phyloP scores from a whole-genome alignment of 164 flowering plant genomes.

The Vitis amurensis region DNA sequence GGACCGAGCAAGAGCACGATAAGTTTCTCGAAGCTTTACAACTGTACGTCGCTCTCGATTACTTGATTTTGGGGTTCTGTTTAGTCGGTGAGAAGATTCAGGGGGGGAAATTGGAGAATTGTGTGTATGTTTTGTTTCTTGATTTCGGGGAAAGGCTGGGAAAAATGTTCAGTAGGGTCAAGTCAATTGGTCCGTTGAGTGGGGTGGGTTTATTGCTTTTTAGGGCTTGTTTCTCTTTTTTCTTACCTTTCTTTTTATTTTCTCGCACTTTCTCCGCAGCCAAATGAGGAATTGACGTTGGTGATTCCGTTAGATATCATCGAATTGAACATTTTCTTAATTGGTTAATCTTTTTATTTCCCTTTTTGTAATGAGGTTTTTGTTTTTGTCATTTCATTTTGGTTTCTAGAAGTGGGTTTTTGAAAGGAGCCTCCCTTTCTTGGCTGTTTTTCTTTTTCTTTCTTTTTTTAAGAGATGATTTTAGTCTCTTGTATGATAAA shows the following conservation, averaged over 20 bases:
- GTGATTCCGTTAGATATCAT: neutral
- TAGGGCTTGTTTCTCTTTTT: neutral
- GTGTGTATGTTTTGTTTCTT: neutral
- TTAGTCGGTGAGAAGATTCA: neutral
- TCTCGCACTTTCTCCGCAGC: neutral
- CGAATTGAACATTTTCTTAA: neutral
- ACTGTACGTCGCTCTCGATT: slow-evolving; percentile 32
- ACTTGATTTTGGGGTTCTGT: neutral
- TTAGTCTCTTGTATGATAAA: neutral
- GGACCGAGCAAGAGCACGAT: slow-evolving; percentile 69
- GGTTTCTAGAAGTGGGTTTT: no score
- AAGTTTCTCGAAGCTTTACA: slow-evolving; percentile 70
- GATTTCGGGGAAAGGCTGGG: neutral
- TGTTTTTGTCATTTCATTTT: no score
- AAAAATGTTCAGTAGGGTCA: neutral
- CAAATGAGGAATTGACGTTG: neutral
- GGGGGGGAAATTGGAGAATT: neutral
- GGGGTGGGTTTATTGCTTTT: neutral
- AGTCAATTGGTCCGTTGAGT: neutral
- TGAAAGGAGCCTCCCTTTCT: neutral
- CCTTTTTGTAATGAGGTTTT: no score
- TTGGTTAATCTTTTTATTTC: neutral
- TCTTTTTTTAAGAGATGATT: neutral
- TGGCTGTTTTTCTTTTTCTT: neutral
- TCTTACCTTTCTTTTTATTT: neutral